A percentile compares a stretch with the other conserved stretches of the same genome.
Evolutionary conservation across 1,139 yeast species (phyloP).

Genomic region (Zygosaccharomyces sapae): DNA sequence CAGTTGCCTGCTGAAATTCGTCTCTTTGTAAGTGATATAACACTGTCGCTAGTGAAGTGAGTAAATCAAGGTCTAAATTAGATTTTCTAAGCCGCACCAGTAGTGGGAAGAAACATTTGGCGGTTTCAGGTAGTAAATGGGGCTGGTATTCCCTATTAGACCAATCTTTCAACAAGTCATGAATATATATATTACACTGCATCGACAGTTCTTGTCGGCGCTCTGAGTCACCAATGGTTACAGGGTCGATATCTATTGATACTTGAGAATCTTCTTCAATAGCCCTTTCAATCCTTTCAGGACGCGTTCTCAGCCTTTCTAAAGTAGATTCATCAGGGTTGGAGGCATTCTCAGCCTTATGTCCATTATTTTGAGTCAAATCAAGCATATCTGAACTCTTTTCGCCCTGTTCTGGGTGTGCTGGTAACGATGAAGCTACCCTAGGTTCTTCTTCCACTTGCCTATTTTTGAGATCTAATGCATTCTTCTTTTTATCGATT

Average conservation of each 20-base stretch:
- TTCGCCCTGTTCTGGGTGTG: slow-evolving; percentile 8
- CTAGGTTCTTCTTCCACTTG: slow-evolving; percentile 4
- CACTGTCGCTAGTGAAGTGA: slow-evolving; percentile 58
- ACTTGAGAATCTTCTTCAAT: slow-evolving; percentile 21
- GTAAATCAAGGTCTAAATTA: slow-evolving; percentile 44
- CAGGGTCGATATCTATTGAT: slow-evolving; percentile 34
- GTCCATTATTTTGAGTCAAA: slow-evolving; percentile 20
- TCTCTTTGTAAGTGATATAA: slow-evolving; percentile 54
- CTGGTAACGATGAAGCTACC: slow-evolving; percentile 6
- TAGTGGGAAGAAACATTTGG: slow-evolving; percentile 55
- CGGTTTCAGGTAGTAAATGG: slow-evolving; percentile 47
- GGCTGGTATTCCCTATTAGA: slow-evolving; percentile 29
- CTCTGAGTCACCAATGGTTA: slow-evolving; percentile 14
- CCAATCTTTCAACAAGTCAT: slow-evolving; percentile 47
- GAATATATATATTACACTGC: slow-evolving; percentile 49
- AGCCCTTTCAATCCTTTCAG: slow-evolving; percentile 21
- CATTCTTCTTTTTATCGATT: slow-evolving; percentile 39
- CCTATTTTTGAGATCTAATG: slow-evolving; percentile 5
- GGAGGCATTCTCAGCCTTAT: background rate
- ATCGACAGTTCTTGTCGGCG: slow-evolving; percentile 29
- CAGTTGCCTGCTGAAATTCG: slow-evolving; percentile 56
- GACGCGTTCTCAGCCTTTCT: slow-evolving; percentile 31
- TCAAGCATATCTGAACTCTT: slow-evolving; percentile 16
- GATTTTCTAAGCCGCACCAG: slow-evolving; percentile 54
- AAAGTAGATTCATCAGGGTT: slow-evolving; percentile 22